Base-by-base conservation (phyloP, 2,329 filamentous ascomycete species). In the Leptographium wingfieldii region DNA sequence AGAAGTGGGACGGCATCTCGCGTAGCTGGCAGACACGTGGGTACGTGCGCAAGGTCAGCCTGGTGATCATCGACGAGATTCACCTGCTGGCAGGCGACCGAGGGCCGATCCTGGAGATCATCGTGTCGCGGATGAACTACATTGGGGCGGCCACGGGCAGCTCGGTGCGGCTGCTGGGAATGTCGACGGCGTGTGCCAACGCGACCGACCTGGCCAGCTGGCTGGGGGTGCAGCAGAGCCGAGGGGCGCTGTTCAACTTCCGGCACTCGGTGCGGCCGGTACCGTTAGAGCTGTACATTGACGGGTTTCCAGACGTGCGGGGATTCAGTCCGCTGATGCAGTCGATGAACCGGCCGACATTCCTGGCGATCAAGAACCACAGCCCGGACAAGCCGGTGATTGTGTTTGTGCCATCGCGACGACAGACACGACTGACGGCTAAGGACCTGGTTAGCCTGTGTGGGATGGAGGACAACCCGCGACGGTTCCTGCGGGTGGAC, bases 1-100 rank as follows among this genome's bases (percentile, higher is more conserved):
- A 99, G 74, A 99, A 99, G 71, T 99, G 94, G 94, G 95, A 99
- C 70, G 95, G 95, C 82, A 97, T 99, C 66, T 96, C 90, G 67
- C 88, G 94, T 81, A 95, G 90, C 69, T 99, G 95, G 94, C 92
- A 97, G 72, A 97, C 92, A 5, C 87, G 94, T 83, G 88, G 89
- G 62, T 99, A 99, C 66, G 94, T 99, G 49, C 85, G 91, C 58
- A 87, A 96, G 73, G 94, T 99, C 62, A 92, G 91, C 62, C 77
- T 99, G 19, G 94, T 99, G 58, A 96, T 99, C 63, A 99, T 99
- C 65, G 94, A 99, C 68, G 94, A 99, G 74, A 99, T 99, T 61
- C 94, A 99, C 73, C 76, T 99, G 33, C 81, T 99, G n/a, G 95
- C 94, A 33, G 91, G 94, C 62, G 94, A 99, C 68, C 87, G 94